A percentile compares a stretch with the other conserved stretches of the same genome.
Conservation (phyloP, 768 basidiomycete genomes). For the Panaeolus cyanescens region DNA sequence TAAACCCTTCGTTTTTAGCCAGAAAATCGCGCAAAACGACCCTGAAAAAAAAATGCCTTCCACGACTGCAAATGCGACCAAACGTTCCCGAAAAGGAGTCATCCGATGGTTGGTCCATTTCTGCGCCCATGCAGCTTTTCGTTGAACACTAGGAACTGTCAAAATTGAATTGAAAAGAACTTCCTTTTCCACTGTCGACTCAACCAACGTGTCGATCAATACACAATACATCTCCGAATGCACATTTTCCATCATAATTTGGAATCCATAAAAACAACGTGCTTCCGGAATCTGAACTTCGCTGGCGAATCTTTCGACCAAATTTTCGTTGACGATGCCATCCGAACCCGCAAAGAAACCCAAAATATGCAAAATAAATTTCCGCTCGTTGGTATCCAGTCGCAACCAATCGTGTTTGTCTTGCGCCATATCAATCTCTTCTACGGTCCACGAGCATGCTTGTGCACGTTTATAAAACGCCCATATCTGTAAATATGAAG, state of each 20-base stretch:
- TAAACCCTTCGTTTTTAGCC: slow-evolving; percentile 83
- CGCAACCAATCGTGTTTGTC: slow-evolving; percentile 27
- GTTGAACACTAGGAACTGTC: slow-evolving; percentile 83
- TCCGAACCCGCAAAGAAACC: neutral
- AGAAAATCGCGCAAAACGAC: slow-evolving; percentile 80
- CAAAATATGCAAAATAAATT: neutral
- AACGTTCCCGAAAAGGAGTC: slow-evolving; percentile 79
- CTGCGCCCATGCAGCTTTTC: slow-evolving; percentile 89
- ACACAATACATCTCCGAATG: slow-evolving; percentile 94
- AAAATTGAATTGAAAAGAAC: slow-evolving; percentile 87
- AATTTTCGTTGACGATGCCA: slow-evolving; percentile 1
- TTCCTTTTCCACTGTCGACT: slow-evolving; percentile 66
- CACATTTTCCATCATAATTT: slow-evolving; percentile 96
- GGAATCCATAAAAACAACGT: slow-evolving; percentile 92
- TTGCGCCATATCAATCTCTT: neutral
- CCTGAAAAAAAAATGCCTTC: slow-evolving; percentile 85
- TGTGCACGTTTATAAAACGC: no score
- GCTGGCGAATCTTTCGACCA: neutral
- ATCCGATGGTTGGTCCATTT: slow-evolving; percentile 76
- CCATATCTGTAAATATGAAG: no score
- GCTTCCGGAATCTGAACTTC: slow-evolving; percentile 50
- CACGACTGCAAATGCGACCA: slow-evolving; percentile 69
- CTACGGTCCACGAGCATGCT: slow-evolving; percentile 68
- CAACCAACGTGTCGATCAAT: slow-evolving; percentile 90
- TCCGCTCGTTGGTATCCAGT: neutral